These are phyloP conservation scores for Lepidium aucheri DNA, from an alignment of 345 rosid genomes.

Conservation along the genomic window DNA sequence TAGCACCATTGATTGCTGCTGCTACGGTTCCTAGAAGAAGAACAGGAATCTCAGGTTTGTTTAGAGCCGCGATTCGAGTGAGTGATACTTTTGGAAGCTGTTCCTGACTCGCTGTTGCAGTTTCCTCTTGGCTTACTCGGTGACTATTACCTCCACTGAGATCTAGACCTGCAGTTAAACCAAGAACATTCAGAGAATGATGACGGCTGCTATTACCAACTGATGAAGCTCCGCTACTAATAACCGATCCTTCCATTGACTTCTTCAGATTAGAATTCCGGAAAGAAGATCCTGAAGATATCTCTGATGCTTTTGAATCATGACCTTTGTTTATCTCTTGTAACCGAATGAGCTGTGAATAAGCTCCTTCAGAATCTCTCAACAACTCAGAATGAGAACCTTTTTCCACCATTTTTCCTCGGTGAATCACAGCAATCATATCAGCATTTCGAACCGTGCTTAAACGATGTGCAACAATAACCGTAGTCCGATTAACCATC, in stretches of 20 bases:
- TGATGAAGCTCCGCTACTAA: constrained; percentile 9
- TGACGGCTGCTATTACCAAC: constrained; percentile 25
- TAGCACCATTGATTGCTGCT: constrained; percentile 42
- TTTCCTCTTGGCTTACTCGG: constrained; percentile 19
- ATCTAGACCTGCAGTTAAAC: constrained; percentile 8
- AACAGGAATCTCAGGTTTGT: constrained; percentile 74
- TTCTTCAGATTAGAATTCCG: background rate
- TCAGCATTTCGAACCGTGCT: constrained; percentile 73
- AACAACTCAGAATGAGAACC: constrained; percentile 60
- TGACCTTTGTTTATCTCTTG: constrained; percentile 34
- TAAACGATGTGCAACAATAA: constrained; percentile 77
- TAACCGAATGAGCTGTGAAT: constrained; percentile 61
- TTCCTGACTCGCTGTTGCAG: background rate
- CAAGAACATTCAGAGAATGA: constrained; percentile 18
- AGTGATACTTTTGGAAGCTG: constrained; percentile 37
- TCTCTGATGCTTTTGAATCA: too few species aligned
- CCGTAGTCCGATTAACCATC: constrained; percentile 69
- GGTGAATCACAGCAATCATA: constrained; percentile 67
- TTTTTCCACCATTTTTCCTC: constrained; percentile 74
- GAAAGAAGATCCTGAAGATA: too few species aligned
- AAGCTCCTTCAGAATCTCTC: constrained; percentile 66
- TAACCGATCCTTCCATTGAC: constrained; percentile 23
- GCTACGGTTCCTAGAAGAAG: constrained; percentile 49
- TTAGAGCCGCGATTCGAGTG: constrained; percentile 52
- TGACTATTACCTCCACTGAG: constrained; percentile 32